phyloP scores from a whole-genome alignment of 148 eudicot genomes.

The Hydrangea macrophylla region DNA sequence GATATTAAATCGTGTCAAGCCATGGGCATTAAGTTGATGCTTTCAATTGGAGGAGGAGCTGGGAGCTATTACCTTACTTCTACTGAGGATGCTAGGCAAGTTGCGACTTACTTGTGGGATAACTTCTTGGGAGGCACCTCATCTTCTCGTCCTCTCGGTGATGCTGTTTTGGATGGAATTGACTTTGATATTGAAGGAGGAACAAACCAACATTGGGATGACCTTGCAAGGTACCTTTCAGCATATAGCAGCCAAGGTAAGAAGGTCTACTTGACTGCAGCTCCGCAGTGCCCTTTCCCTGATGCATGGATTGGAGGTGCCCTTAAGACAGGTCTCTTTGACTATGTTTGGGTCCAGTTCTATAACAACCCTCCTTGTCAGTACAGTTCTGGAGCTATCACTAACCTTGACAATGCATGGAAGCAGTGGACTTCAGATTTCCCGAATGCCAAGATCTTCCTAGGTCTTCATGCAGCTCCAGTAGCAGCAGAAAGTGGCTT shows the following conservation, averaged over 20 bases:
- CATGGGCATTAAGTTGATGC: constrained; percentile 24
- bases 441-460: too few relatives aligned
- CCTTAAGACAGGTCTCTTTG: too few relatives aligned
- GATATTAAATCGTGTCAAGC: constrained; percentile 25
- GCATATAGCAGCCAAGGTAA: background rate
- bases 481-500: too few relatives aligned
- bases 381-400: too few relatives aligned
- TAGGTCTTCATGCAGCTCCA: too few relatives aligned
- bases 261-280: constrained; percentile 23
- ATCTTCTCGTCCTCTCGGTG: constrained; percentile 18
- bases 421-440: too few relatives aligned
- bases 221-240: constrained; percentile 1
- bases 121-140: constrained; percentile 18
- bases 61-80: constrained; percentile 25
- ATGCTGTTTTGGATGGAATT: constrained; percentile 23
- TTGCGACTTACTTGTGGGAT: constrained; percentile 18
- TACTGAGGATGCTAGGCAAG: constrained; percentile 15
- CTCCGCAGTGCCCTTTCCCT: constrained; percentile 27
- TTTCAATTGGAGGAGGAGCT: constrained; percentile 34
- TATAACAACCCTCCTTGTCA: background rate
- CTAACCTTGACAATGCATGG: too few relatives aligned
- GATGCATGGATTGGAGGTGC: too few relatives aligned
- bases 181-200: too few relatives aligned
- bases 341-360: too few relatives aligned
- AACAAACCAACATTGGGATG: background rate